Base-by-base conservation (phyloP, 2,329 filamentous ascomycete genomes). In the Ascochyta pisi region DNA sequence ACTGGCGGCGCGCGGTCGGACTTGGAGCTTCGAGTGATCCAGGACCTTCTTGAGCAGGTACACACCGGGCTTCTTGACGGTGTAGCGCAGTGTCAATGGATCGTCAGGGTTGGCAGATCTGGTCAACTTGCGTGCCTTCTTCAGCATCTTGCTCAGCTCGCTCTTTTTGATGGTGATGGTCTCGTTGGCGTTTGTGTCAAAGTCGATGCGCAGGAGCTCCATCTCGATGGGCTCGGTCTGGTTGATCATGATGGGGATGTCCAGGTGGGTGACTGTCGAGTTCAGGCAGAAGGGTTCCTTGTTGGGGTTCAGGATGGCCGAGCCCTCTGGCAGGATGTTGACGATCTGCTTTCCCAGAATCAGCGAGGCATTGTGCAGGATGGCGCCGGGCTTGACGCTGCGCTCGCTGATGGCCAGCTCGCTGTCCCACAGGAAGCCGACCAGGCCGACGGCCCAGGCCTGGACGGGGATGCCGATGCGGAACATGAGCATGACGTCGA, bases 291-390 rank as follows among this genome's bases (percentile, higher is more conserved):
- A 95, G 0, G 92, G 84, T n/a, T 83, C 79, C 54, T 86, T 84
- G 42, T 92, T 85, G 0, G 92, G 92, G 69, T 99, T 99, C 60
- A 99, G 81, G 44, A 92, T 83, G 13, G 93, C 95, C 44, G 93
- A 95, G 16, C 96, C 96, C 81, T 99, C 95, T 2, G 95, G 95
- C 51, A 99, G 81, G 70, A 99, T 96, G 73, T 99, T 95, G 76
- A 99, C 94, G 66, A 97, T 96, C 78, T 98, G 93, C 75, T 92
- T 95, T 70, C 95, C 95, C 78, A 96, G 84, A 62, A 99, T 98
- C 69, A 98, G 84, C 22, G 93, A 96, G 29, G 91, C 86, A 73
- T 98, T 97, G 73, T 97, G 91, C 58, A 96, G 81, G 61, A 99
- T 93, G 60, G 85, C 88, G 26, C 89, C 90, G 15, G 93, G 87